Base-by-base conservation (phyloP, 768 basidiomycete species). In the Lactarius akahatsu region DNA sequence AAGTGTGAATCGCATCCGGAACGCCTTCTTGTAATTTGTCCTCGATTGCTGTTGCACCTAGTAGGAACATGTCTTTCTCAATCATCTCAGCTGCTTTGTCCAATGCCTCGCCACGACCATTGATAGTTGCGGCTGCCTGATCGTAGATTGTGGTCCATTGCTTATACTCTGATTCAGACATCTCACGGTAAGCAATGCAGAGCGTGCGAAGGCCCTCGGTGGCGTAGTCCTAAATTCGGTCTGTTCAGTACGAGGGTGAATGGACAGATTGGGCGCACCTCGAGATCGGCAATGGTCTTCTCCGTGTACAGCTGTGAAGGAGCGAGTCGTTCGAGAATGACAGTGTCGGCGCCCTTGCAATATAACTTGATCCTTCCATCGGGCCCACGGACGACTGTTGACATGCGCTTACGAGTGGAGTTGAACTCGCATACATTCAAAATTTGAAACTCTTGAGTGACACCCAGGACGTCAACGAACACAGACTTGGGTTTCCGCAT, bases 341-440 rank as follows among this genome's bases (percentile, higher is more conserved):
- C 97, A 1, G 94, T 98, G 75, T 99, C 97, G 1, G 97, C 97
- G 32, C 97, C 97, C 76, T 99, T 99, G 67, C 91, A 94, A 73
- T 93, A 98, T 10, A 99, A 75, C 78, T 95, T 98, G 79, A 99
- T 92, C 76, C 86, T 88, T 57, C 96, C 95, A 70, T 94, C 88
- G 0, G 96, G 90, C 30, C 85, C 83, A 28, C 94, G 86, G 38
- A 99, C 85, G 71, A 99, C 78, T 1, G 96, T 96, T 32, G 97
- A 98, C 97, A 99, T 98, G 65, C 97, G 86, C 74, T 99, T 98
- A 59, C 97, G 85, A 4, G 94, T 93, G 28, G 94, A 97, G 75
- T 98, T 98, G 83, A 99, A 99, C 78, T 98, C 97, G 84, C 96
- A 97, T 54, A 99, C 90, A 73, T 98, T 98, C 66, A 99, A 77